Percentiles rank a stretch among this genome's conserved stretches.
These are phyloP conservation scores for Suillus hirtellus DNA, from an alignment of 768 basidiomycete genomes.

Conservation along the genomic window DNA sequence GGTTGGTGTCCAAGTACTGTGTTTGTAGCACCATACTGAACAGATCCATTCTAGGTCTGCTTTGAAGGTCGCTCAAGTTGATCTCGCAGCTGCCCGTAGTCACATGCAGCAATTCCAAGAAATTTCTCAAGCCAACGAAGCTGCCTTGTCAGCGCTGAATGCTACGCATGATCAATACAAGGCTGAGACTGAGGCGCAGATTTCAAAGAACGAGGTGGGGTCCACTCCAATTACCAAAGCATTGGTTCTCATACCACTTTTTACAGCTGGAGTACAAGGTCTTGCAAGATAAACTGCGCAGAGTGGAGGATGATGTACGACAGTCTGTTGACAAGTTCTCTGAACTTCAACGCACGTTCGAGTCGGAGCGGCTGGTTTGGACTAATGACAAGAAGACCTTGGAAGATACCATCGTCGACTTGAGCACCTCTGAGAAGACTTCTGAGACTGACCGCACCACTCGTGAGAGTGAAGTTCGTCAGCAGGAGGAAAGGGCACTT, in stretches of 20 bases:
- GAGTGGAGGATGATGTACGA: conserved; percentile 53
- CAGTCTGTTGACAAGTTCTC: conserved; percentile 49
- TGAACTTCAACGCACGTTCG: conserved; percentile 65
- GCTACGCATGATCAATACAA: conserved; percentile 81
- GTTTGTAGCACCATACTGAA: background rate
- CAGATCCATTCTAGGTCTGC: conserved; percentile 49
- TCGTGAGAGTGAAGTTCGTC: conserved; percentile 65
- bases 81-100: conserved; percentile 65
- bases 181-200: conserved; percentile 64
- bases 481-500: conserved; percentile 69
- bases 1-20: conserved; percentile 44
- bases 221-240: background rate
- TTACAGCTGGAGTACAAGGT: conserved; percentile 62
- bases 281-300: conserved; percentile 60
- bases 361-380: conserved; percentile 71
- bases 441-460: conserved; percentile 62
- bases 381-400: conserved; percentile 76
- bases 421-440: conserved; percentile 72
- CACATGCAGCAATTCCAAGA: conserved; percentile 86
- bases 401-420: conserved; percentile 80
- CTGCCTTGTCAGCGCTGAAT: conserved; percentile 68
- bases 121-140: conserved; percentile 81
- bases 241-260: background rate
- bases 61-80: conserved; percentile 76
- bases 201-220: conserved; percentile 66